A percentile compares a stretch with the other conserved stretches of the same genome.
Evolutionary conservation across 1,284 basidiomycete genomes (phyloP).

Genomic region (Ustilago hordei): DNA sequence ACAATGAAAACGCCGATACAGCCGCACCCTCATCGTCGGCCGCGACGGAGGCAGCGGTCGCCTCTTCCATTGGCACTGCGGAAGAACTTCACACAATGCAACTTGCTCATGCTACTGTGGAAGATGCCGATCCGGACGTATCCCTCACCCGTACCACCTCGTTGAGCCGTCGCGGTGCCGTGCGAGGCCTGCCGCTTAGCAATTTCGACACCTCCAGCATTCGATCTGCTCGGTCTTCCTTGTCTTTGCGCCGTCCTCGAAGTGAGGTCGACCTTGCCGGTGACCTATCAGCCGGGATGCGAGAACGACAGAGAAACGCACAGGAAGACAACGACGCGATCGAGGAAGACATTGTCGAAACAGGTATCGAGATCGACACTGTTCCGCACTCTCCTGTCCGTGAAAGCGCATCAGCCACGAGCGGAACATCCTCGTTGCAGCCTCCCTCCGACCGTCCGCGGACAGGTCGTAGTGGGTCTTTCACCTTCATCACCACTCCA

Average conservation of each 20-base stretch:
- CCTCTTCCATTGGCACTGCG: background rate
- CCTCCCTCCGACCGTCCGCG: conserved; percentile 21
- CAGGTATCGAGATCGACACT: conserved; percentile 29
- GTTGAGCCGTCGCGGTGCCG: conserved; percentile 40
- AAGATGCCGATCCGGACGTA: conserved; percentile 28
- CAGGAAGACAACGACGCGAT: conserved; percentile 15
- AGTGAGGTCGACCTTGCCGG: background rate
- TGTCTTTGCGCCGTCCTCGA: conserved; percentile 17
- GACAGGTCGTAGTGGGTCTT: conserved; percentile 29
- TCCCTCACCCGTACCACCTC: conserved; percentile 35
- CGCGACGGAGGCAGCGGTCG: background rate
- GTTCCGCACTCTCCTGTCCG: conserved; percentile 6
- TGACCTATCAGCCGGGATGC: background rate
- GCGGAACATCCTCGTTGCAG: conserved; percentile 3
- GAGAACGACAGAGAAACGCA: background rate
- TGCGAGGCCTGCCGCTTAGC: conserved; percentile 27
- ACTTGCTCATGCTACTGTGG: background rate
- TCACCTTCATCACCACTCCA: conserved; percentile 43
- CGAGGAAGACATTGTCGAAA: conserved; percentile 32
- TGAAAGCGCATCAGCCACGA: background rate
- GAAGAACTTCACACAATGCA: background rate
- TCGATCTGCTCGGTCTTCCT: conserved; percentile 30
- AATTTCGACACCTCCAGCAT: conserved; percentile 33
- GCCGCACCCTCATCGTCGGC: background rate
- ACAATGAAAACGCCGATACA: background rate